Base-by-base conservation (phyloP, 257 asterid species). In the Catharanthus roseus region DNA sequence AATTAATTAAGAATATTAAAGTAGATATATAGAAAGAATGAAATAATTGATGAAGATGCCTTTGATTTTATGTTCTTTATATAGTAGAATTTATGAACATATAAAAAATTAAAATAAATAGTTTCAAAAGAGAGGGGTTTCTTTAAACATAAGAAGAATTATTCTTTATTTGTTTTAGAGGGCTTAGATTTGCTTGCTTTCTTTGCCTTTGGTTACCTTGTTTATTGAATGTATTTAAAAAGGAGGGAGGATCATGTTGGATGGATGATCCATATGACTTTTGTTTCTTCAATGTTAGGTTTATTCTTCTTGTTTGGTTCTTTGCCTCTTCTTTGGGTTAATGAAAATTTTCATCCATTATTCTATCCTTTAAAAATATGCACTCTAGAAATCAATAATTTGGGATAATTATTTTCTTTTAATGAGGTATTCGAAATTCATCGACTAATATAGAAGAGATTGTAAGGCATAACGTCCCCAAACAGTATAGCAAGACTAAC, bases 161-260 rank as follows among this genome's bases (percentile, higher is more conserved):
- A 65, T 65, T 65, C 70, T 65, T 64, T 34, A 36, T 64, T 38
- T 29, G 29, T 21, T 36, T 38, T n/a, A 51, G 50, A 64, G 51
- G 68, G 31, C 33, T 44, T 65, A 3, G 9, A 44, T 65, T 65
- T 65, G 69, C 54, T 65, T 26, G 26, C 5, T 65, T 0, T 5
- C 11, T 41, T 23, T 13, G n/a, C n/a, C n/a, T n/a, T n/a, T n/a
- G 69, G 11, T 23, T 12, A 28, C 65, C 24, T 21, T 5, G n/a
- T 15, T 54, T 5, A 11, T 54, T 54, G 33, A 23, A 15, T 23
- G 9, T 2, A 56, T n/a, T 56, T 42, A 1, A 1, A 42, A 42
- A n/a, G n/a, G n/a, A n/a, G n/a, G n/a, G 9, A 42, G 10, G 42
- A 26, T 34, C 9, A 56, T 56, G 63, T 28, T 24, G 21, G 8